A percentile compares a stretch with the other conserved stretches of the same genome.
These are phyloP conservation scores for Aspergillus chevalieri DNA, from an alignment of 2,329 filamentous ascomycete genomes.

Conservation along the genomic window DNA sequence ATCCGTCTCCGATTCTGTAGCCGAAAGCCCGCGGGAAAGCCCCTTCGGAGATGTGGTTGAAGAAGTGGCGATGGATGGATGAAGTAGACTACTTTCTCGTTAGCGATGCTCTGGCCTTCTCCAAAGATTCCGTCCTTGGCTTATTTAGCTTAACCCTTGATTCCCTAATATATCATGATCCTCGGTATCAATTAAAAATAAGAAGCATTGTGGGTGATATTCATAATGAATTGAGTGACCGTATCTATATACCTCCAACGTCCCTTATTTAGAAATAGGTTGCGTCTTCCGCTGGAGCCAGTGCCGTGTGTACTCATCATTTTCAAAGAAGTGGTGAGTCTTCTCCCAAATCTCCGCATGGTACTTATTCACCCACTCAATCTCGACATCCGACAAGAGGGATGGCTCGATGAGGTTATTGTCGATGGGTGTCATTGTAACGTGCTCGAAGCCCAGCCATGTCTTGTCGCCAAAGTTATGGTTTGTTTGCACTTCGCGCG, in stretches of 20 bases:
- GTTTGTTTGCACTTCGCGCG: slow-evolving; percentile 78
- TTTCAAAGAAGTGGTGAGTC: slow-evolving; percentile 68
- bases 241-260: neutral
- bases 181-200: no score
- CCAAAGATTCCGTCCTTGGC: no score
- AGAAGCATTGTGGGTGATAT: neutral
- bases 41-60: no score
- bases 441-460: slow-evolving; percentile 90
- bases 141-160: no score
- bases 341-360: slow-evolving; percentile 75
- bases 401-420: slow-evolving; percentile 72
- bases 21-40: no score
- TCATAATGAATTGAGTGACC: neutral
- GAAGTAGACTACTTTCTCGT: no score
- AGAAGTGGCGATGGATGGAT: no score
- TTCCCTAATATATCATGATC: no score
- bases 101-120: no score
- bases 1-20: no score
- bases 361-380: slow-evolving; percentile 80
- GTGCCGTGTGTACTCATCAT: slow-evolving; percentile 62
- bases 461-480: slow-evolving; percentile 90
- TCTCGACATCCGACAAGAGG: slow-evolving; percentile 68
- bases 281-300: slow-evolving; percentile 89
- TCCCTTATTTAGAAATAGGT: slow-evolving; percentile 45
- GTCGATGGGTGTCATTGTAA: slow-evolving; percentile 95